phyloP scores from a whole-genome alignment of 345 rosid species.

The Mallotus nudiflorus region DNA sequence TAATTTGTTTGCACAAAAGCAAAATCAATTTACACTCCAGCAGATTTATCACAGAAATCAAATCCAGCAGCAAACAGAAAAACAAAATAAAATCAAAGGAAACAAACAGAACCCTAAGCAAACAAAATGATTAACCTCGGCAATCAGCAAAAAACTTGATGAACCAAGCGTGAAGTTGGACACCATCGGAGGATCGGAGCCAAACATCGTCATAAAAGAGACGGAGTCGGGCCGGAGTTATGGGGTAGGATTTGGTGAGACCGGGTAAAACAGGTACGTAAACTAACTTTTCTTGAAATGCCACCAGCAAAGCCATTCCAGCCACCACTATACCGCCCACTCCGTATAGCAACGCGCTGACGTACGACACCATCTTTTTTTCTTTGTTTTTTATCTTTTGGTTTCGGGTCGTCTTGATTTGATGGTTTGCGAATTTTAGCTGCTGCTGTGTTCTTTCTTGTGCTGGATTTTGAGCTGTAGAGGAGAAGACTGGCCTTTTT shows the following conservation, averaged over 20 bases:
- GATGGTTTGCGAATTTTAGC: background rate
- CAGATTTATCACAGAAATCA: too few relatives aligned
- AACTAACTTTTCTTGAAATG: slow-evolving; percentile 89
- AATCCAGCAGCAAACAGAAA: background rate
- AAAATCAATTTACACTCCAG: too few relatives aligned
- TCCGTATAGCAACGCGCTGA: slow-evolving; percentile 74
- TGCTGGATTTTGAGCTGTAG: background rate
- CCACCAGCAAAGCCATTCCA: slow-evolving; percentile 90
- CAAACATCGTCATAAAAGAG: slow-evolving; percentile 90
- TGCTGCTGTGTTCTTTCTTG: background rate
- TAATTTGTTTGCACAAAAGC: too few relatives aligned
- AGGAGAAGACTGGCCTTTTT: background rate
- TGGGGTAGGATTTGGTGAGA: slow-evolving; percentile 75
- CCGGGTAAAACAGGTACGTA: slow-evolving; percentile 97
- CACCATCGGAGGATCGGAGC: slow-evolving; percentile 92
- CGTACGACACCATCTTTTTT: slow-evolving; percentile 65
- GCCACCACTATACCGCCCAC: slow-evolving; percentile 83
- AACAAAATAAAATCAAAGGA: background rate
- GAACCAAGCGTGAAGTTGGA: slow-evolving; percentile 96
- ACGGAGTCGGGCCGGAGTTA: slow-evolving; percentile 77
- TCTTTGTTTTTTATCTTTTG: background rate
- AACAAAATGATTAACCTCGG: too few relatives aligned
- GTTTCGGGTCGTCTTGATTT: too few relatives aligned
- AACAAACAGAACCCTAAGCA: background rate
- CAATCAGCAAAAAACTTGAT: slow-evolving; percentile 77